phyloP scores from a whole-genome alignment of 495 filamentous ascomycete genomes.

The Pseudoneurospora amorphoporcata region DNA sequence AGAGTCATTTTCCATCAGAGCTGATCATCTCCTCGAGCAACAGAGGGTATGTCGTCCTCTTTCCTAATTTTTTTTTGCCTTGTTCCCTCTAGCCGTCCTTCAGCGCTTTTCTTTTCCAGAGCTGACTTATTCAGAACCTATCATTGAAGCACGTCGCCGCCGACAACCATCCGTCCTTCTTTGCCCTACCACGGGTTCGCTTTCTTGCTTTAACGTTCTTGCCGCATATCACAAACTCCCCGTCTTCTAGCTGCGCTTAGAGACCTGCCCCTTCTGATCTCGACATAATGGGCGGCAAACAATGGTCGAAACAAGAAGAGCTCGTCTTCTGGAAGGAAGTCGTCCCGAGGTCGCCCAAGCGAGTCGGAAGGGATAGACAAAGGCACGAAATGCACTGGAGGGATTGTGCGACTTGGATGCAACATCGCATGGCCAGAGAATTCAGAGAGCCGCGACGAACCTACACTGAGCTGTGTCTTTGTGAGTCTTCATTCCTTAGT shows the following conservation, averaged over 20 bases:
- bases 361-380: conserved; percentile 16
- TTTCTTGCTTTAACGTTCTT: not conserved
- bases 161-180: not conserved
- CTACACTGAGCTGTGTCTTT: conserved; percentile 28
- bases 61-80: not conserved
- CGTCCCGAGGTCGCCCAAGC: conserved; percentile 28
- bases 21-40: not conserved
- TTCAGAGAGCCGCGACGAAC: conserved; percentile 11
- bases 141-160: not conserved
- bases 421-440: conserved; percentile 11
- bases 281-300: conserved; percentile 30
- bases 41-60: not conserved
- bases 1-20: not conserved
- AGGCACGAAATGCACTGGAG: conserved; percentile 23
- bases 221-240: not conserved
- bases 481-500: conserved; percentile 17
- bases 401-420: conserved; percentile 24
- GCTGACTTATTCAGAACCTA: not conserved
- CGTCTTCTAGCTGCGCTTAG: not conserved
- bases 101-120: not conserved
- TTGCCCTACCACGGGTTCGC: not conserved
- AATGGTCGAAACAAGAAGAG: conserved; percentile 32
- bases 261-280: not conserved
- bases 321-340: conserved; percentile 27
- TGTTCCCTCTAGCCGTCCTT: not conserved